These are phyloP conservation scores for Parathielavia hyrcaniae DNA, from an alignment of 495 filamentous ascomycete genomes.

Conservation along the genomic window DNA sequence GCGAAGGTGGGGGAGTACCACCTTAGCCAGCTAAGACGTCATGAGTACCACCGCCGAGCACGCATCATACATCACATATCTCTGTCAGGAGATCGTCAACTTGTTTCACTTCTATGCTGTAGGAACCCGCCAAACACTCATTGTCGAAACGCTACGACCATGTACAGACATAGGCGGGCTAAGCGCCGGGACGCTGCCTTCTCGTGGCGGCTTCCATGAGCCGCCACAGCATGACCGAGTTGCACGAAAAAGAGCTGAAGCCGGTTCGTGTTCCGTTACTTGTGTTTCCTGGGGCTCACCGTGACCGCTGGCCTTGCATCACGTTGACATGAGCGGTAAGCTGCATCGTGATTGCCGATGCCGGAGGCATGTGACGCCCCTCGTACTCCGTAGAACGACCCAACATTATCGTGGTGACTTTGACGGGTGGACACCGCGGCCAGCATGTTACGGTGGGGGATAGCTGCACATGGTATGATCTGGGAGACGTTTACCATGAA, in stretches of 20 bases:
- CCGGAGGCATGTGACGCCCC: not conserved
- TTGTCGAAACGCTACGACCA: not conserved
- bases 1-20: too few species aligned
- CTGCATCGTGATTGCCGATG: not conserved
- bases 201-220: too few species aligned
- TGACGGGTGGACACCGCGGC: not conserved
- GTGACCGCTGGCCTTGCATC: not conserved
- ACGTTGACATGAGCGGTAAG: not conserved
- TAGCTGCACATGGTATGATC: too few species aligned
- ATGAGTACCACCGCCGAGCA: too few species aligned
- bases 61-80: not conserved
- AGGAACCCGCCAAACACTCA: not conserved
- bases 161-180: too few species aligned
- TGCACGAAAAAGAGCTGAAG: not conserved
- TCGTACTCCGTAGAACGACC: not conserved
- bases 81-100: not conserved
- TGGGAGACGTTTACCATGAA: too few species aligned
- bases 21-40: too few species aligned
- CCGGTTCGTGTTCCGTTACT: not conserved
- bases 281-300: not conserved
- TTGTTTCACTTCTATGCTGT: not conserved
- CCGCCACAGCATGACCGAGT: not conserved
- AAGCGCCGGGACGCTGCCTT: not conserved
- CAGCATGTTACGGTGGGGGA: not conserved
- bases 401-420: not conserved